Evolutionary conservation across 768 basidiomycete genomes (phyloP), one percentile per base, ranked within the genome.

Genomic region (Gymnopilus junonius): DNA sequence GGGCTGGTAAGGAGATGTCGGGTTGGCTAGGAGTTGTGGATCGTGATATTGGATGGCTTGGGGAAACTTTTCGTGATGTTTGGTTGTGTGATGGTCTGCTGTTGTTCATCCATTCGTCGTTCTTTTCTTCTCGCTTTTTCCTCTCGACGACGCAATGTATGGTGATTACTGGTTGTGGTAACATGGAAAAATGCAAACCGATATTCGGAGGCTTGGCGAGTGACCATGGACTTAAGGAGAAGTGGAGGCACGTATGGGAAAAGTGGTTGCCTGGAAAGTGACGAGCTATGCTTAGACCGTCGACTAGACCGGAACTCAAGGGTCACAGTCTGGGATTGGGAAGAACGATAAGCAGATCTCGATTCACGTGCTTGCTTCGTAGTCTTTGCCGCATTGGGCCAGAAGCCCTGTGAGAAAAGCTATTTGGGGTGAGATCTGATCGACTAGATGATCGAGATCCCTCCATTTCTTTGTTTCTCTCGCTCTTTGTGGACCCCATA

Each of bases 351-450:
- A 60, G 57, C 63, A 50, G 63, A 61, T 65, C 59, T 63, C 37
- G 40, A 56, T 63, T 67, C 64, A 67, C 64, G 65, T 69, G 65
- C 31, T 15, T 31, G 48, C 55, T 56, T n/a, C n/a, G n/a, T n/a
- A n/a, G n/a, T n/a, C n/a, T n/a, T 61, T 69, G 51, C 71, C 67
- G 55, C 59, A 72, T 73, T 62, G 42, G 69, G 73, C 68, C 67
- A 74, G 74, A 64, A 61, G 66, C 48, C 46, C 46, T 62, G 62
- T 60, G 62, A 14, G 70, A 72, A 73, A 73, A 70, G 70, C 61
- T 63, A 55, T 59, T 53, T 50, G 62, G 58, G 65, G 72, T 73
- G 58, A 58, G 69, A 73, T 75, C 74, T 62, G 66, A 59, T 64
- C 55, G 61, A 40, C 32, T 53, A 15, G 37, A 39, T 40, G 58